Percentiles rank a stretch among this genome's conserved stretches.
These are phyloP conservation scores for Megacollybia marginata DNA, from an alignment of 768 basidiomycete species.

Conservation along the genomic window DNA sequence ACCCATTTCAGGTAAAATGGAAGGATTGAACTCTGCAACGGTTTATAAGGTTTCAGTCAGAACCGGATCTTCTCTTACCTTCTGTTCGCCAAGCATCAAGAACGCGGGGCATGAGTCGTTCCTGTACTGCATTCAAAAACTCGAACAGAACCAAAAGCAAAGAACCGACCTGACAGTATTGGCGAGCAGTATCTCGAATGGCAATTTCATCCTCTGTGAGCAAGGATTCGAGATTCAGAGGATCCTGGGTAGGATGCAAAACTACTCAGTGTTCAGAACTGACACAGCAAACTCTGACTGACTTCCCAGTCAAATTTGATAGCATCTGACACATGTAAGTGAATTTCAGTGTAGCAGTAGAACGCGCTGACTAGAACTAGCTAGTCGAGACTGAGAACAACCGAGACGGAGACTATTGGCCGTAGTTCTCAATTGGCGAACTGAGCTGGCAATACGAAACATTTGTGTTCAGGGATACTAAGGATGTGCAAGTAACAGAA, in stretches of 20 bases:
- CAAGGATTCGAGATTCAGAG: slow-evolving; percentile 69
- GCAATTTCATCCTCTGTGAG: slow-evolving; percentile 87
- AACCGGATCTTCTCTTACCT: slow-evolving; percentile 30
- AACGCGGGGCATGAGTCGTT: slow-evolving; percentile 82
- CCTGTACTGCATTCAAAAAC: slow-evolving; percentile 34
- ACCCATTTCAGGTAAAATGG: slow-evolving; percentile 87
- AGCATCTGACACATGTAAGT: slow-evolving; percentile 17
- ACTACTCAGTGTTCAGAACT: neutral
- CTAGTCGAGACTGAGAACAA: no score
- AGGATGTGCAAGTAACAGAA: no score
- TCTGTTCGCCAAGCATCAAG: slow-evolving; percentile 84
- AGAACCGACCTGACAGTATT: slow-evolving; percentile 66
- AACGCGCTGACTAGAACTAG: no score
- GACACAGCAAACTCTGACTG: neutral
- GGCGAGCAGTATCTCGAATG: slow-evolving; percentile 73
- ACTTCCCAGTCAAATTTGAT: slow-evolving; percentile 42
- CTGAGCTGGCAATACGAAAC: no score
- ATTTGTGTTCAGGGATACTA: no score
- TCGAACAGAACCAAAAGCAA: neutral
- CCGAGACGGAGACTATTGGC: no score
- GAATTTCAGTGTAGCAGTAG: no score
- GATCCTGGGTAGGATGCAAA: slow-evolving; percentile 52
- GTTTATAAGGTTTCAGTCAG: neutral
- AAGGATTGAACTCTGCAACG: slow-evolving; percentile 61
- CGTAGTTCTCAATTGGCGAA: no score